Evolutionary conservation across 306 rosid genomes (phyloP).

Genomic region (Vigna angularis): DNA sequence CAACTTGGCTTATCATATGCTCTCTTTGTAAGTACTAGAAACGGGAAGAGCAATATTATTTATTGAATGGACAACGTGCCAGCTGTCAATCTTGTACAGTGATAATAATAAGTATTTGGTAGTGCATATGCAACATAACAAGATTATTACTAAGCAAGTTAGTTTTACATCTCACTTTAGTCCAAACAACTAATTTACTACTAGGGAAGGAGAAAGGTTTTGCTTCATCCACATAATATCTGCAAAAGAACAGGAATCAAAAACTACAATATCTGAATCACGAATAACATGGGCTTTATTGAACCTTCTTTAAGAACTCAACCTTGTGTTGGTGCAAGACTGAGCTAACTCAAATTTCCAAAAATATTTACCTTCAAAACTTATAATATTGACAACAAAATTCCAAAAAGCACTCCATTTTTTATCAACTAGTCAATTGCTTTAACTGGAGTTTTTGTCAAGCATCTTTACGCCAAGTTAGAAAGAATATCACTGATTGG

Average conservation of each 20-base stretch:
- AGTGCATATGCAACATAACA: constrained; percentile 22
- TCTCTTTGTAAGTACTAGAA: too few relatives aligned
- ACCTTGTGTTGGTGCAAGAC: background rate
- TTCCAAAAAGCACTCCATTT: background rate
- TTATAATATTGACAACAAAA: background rate
- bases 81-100: background rate
- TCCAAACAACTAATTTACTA: background rate
- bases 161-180: constrained; percentile 2
- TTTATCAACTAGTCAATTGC: constrained; percentile 3
- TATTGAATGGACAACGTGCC: background rate
- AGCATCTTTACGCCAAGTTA: constrained; percentile 7
- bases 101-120: background rate
- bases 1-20: too few relatives aligned
- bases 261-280: constrained; percentile 14
- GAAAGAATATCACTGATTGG: constrained; percentile 5
- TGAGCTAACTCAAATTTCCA: background rate
- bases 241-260: background rate
- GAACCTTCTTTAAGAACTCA: constrained; percentile 14
- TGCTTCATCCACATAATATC: background rate
- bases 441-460: background rate
- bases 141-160: background rate
- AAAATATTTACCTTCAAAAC: background rate
- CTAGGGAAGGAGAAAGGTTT: too few relatives aligned
- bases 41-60: background rate
- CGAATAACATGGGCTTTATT: background rate